Evolutionary conservation across 768 basidiomycete genomes (phyloP).

Genomic region (Hypholoma sublateritium): DNA sequence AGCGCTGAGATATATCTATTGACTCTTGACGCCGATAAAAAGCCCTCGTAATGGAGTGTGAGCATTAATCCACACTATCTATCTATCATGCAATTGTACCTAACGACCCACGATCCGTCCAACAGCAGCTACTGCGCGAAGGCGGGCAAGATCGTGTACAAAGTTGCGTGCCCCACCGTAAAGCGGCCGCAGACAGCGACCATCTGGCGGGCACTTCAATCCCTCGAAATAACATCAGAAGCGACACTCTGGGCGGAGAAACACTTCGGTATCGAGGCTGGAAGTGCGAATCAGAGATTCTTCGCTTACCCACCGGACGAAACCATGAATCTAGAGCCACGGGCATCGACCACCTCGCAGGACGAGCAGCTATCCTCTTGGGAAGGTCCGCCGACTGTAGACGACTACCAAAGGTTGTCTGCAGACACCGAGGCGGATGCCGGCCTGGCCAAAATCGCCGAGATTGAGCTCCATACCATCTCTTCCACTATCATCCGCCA

Average conservation of each 20-base stretch:
- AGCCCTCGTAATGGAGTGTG: neutral
- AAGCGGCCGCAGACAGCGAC: slow-evolving; percentile 1
- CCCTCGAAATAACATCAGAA: neutral
- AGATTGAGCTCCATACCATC: slow-evolving; percentile 13
- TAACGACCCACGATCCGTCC: slow-evolving; percentile 16
- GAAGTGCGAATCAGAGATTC: neutral
- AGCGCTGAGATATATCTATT: neutral
- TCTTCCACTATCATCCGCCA: slow-evolving; percentile 12
- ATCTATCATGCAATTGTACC: slow-evolving; percentile 15
- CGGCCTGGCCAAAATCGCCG: slow-evolving; percentile 10
- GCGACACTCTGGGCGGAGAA: slow-evolving; percentile 12
- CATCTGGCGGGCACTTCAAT: slow-evolving; percentile 13
- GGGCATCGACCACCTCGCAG: slow-evolving; percentile 8
- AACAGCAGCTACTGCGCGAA: slow-evolving; percentile 18
- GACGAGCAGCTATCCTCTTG: slow-evolving; percentile 14
- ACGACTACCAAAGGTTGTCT: slow-evolving; percentile 2
- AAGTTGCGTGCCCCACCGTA: slow-evolving; percentile 9
- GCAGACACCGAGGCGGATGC: slow-evolving; percentile 3
- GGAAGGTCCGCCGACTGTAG: slow-evolving; percentile 7
- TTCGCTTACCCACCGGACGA: neutral
- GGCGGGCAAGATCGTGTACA: slow-evolving; percentile 20
- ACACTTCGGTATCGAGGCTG: neutral
- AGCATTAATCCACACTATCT: neutral
- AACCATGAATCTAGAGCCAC: neutral
- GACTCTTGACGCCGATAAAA: neutral